Percentiles rank a stretch among this genome's conserved stretches.
phyloP scores from a whole-genome alignment of 2,329 filamentous ascomycete species.

The Fusarium sp. region DNA sequence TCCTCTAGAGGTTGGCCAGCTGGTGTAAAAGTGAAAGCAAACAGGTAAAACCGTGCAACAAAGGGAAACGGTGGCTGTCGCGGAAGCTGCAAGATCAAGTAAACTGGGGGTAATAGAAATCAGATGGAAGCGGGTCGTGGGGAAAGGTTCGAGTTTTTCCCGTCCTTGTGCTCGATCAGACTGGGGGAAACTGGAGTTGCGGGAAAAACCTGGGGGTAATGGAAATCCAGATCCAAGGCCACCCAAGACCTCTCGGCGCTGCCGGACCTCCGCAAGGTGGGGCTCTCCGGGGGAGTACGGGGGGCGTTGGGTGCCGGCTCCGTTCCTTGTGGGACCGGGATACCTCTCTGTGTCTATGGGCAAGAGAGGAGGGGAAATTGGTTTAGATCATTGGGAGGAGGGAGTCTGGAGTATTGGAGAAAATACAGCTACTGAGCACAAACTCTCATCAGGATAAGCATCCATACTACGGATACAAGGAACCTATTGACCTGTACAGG shows the following conservation, averaged over 20 bases:
- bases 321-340: constrained; percentile 28
- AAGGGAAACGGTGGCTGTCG: constrained; percentile 42
- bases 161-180: constrained; percentile 21
- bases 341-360: constrained; percentile 1
- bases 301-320: constrained; percentile 35
- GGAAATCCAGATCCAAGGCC: constrained; percentile 42
- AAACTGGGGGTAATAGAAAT: constrained; percentile 50
- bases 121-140: constrained; percentile 29
- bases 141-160: constrained; percentile 33
- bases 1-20: constrained; percentile 33
- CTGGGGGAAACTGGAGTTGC: constrained; percentile 34
- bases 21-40: constrained; percentile 25
- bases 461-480: background rate
- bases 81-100: constrained; percentile 50
- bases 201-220: constrained; percentile 50
- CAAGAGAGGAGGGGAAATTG: background rate
- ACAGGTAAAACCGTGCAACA: constrained; percentile 14
- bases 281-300: constrained; percentile 40
- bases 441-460: constrained; percentile 5
- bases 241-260: constrained; percentile 32
- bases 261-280: constrained; percentile 41
- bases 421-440: background rate
- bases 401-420: constrained; percentile 34
- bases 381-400: constrained; percentile 10
- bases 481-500: no score